Evolutionary conservation across 345 rosid species (phyloP), one percentile per base, ranked within the genome.

Genomic region (Eucalyptus leucophloia): DNA sequence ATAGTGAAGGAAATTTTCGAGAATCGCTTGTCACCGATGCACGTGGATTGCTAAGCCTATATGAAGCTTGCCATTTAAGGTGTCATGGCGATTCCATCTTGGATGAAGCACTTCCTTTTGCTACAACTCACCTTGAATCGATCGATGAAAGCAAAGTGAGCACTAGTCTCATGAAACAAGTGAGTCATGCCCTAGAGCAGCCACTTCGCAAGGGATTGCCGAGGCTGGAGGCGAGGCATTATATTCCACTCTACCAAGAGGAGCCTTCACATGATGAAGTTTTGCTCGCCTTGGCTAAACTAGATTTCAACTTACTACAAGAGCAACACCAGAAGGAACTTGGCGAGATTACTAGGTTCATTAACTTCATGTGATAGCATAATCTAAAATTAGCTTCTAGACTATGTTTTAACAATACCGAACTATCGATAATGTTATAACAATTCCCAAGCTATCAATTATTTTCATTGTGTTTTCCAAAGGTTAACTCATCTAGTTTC

Each of bases 61-160:
- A 91, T 50, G 91, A 91, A 86, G 90, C 92, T 18, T 67, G 90
- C 28, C 89, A 90, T 82, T 53, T 90, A 12, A 86, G 88, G 7
- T 34, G 87, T 18, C 69, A 50, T n/a, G 90, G 90, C 7, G 90
- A 90, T n/a, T 86, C 54, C 18, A 47, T 89, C 7, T 58, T 92
- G 8, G 90, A 89, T 1, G 80, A 89, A 87, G 91, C 87, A 17
- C 89, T 60, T 77, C 58, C 6, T 67, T 60, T 24, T 60, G 42
- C 49, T 60, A 34, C 34, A 87, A 50, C 86, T 69, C 45, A 54
- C 21, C 30, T 87, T 34, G 77, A 58, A 45, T 54, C 34, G 2
- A 23, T 51, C 0, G 5, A 1, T 19, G 24, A 53, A 42, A 53
- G 49, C 53, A 45, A 49, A 83, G 49, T 32, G 53, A 13, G 87